Base-by-base conservation (phyloP, 2,329 filamentous ascomycete genomes). In the Rugonectria rugulosa region DNA sequence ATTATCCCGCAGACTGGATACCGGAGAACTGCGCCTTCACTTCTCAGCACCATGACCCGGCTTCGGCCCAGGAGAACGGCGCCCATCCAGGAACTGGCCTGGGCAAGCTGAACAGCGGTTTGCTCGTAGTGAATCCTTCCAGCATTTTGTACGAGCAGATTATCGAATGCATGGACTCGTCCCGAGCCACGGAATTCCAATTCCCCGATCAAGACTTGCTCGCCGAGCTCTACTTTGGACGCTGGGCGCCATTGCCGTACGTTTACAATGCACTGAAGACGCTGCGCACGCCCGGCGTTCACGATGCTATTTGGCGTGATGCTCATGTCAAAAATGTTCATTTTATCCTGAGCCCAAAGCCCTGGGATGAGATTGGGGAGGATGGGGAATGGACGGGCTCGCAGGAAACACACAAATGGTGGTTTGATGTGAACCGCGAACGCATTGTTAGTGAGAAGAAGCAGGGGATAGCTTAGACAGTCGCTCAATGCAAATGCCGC, bases 1-100 rank as follows among this genome's bases (percentile, higher is more conserved):
- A 96, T 75, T 96, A 96, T 73, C 92, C 92, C 1, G 73, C 77
- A 43, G 76, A 91, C 71, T 96, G 90, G 83, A 66, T 80, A 15
- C 78, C 80, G 3, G 68, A 72, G 43, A 81, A 85, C 73, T 88
- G 85, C 72, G 84, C 82, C 56, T 87, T 83, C 70, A 85, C 83
- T 2, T 70, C 71, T 17, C 83, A 85, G 66, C 81, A 85, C 66
- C 55, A 48, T 38, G 71, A 73, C 12, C 79, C 82, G 0, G 77
- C 75, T 1, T 26, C 59, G 7, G 83, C 82, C 2, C 82, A 84
- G 70, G 73, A 67, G 5, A 64, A 66, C 4, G 81, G 73, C 29
- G 71, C 77, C 4, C 74, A 79, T 59, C 78, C 81, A n/a, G 56
- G 68, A 15, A 73, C 72, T 23, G 75, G 79, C 0, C 70, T 85